phyloP scores from a whole-genome alignment of 2,329 filamentous ascomycete species.

The Paramyrothecium sp. region DNA sequence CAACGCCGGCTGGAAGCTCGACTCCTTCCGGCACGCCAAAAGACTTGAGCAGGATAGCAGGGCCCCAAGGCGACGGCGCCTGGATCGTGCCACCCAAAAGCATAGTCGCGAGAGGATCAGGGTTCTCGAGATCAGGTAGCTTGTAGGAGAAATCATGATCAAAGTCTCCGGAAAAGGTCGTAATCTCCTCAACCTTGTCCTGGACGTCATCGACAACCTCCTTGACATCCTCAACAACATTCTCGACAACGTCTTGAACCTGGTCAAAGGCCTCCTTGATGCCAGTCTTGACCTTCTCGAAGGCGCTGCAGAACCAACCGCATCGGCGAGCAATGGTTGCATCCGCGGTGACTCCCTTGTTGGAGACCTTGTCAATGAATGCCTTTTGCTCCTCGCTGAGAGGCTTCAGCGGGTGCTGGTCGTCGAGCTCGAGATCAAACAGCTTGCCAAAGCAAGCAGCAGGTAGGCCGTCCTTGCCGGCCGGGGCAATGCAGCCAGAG shows the following conservation, averaged over 20 bases:
- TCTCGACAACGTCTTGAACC: conserved; percentile 1
- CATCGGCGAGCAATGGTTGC: conserved; percentile 3
- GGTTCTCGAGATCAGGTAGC: conserved; percentile 13
- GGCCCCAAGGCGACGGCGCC: conserved; percentile 24
- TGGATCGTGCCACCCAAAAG: conserved; percentile 15
- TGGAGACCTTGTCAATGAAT: conserved; percentile 8
- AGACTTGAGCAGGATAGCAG: conserved; percentile 24
- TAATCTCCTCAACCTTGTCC: conserved; percentile 2
- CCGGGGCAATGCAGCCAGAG: conserved; percentile 17
- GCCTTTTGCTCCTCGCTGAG: conserved; percentile 9
- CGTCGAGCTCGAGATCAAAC: conserved; percentile 26
- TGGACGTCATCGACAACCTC: not conserved
- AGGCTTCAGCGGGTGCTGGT: conserved; percentile 16
- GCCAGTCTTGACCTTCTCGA: not conserved
- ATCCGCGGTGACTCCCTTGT: not conserved
- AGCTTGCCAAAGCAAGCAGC: conserved; percentile 19
- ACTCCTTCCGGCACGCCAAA: conserved; percentile 13
- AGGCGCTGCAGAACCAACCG: conserved; percentile 5
- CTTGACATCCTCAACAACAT: not conserved
- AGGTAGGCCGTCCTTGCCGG: conserved; percentile 12
- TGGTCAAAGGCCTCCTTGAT: not conserved
- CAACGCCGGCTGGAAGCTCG: not conserved
- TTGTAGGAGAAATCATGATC: conserved; percentile 14
- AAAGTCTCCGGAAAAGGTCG: conserved; percentile 9
- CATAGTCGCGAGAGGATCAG: conserved; percentile 6